Base-by-base conservation (phyloP, 805 yeast species). In the Maudiozyma bulderi region DNA sequence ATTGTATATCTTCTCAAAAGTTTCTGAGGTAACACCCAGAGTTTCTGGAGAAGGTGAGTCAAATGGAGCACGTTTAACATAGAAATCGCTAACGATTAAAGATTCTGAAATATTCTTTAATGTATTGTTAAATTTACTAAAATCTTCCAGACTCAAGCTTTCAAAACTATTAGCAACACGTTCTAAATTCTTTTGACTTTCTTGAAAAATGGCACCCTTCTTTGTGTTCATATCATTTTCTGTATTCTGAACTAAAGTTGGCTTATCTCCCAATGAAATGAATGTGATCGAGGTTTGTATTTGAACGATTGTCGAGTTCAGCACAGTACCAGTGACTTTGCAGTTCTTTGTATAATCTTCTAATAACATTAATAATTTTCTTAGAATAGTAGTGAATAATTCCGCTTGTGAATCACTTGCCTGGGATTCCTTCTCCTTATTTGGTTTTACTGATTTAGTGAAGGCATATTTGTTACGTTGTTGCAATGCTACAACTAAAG, bases 271-370 rank as follows among this genome's bases (percentile, higher is more conserved):
- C 15, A 48, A 52, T n/a, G 49, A 45, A 6, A 46, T 40, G 45
- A 56, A 58, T 41, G 55, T 57, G 15, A 57, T 39, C 3, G 55
- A 50, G 5, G 56, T 53, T 15, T 49, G 47, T 29, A 63, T 51
- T 50, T 52, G 55, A 37, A 43, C 35, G 10, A 54, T 52, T 20
- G 61, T 42, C 11, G 53, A 55, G 14, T 31, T 42, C 1, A 61
- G 55, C 15, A 53, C 43, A 7, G 57, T 54, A 37, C 54, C 57
- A 10, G 47, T 50, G 7, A 48, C 54, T 40, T 57, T 60, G 50
- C 65, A 59, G 43, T 63, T 63, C 39, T 62, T 63, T 9, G 63
- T 54, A 35, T 63, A 63, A 51, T 63, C 67, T 41, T 56, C 53
- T 32, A 63, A 44, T 43, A 63, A 44, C 61, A 61, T 61, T 44